phyloP scores from a whole-genome alignment of 495 filamentous ascomycete species.

The Tuber borchii region DNA sequence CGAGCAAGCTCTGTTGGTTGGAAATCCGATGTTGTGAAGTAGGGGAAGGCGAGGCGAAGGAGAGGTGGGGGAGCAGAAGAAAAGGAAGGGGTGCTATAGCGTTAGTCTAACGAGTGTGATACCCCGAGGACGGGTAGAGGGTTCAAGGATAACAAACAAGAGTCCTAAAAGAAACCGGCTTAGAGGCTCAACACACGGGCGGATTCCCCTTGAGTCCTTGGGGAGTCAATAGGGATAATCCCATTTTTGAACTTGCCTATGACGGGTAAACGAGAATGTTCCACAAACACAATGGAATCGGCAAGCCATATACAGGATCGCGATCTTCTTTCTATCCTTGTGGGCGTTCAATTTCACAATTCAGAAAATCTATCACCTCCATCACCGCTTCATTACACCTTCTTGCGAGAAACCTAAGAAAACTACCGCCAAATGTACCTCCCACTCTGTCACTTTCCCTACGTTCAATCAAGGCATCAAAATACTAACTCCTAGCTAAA shows the following conservation, averaged over 20 bases:
- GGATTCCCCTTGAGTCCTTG: background rate
- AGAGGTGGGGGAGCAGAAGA: background rate
- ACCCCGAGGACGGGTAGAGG: background rate
- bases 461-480: background rate
- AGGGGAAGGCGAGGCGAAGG: background rate
- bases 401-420: background rate
- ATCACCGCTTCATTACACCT: background rate
- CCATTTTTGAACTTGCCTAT: background rate
- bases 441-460: too few species aligned
- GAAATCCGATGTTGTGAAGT: background rate
- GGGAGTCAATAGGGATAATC: background rate
- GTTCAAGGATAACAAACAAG: background rate
- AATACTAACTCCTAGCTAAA: background rate
- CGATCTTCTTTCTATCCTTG: background rate
- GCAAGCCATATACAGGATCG: background rate
- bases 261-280: background rate
- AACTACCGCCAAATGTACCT: too few species aligned
- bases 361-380: background rate
- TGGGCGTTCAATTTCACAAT: background rate
- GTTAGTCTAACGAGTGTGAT: background rate
- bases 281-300: background rate
- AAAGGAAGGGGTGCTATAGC: background rate
- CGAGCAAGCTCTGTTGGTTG: background rate
- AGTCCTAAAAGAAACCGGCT: background rate
- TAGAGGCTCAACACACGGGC: background rate